Evolutionary conservation across 2,329 filamentous ascomycete species (phyloP).

Genomic region (Paraphoma chrysanthemicola): DNA sequence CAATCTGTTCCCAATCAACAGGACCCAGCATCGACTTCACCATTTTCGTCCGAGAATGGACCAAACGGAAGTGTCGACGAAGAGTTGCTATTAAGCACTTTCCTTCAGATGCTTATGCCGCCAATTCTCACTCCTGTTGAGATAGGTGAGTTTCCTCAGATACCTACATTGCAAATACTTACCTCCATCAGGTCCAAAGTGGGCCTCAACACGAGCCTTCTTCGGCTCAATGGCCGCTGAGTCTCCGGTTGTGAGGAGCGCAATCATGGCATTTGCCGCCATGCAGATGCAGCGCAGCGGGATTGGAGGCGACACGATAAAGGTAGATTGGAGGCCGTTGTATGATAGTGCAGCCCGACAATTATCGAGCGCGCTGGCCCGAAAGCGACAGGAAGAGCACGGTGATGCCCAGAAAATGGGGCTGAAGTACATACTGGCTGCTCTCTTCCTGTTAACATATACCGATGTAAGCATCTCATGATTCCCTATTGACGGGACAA

Average conservation of each 20-base stretch:
- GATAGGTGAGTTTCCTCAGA: conserved; percentile 30
- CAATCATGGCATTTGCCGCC: conserved; percentile 61
- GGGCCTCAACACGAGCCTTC: conserved; percentile 58
- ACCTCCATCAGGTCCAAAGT: conserved; percentile 47
- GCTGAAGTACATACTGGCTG: conserved; percentile 56
- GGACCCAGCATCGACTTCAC: conserved; percentile 34
- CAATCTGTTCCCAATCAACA: conserved; percentile 21
- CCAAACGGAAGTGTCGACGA: conserved; percentile 34
- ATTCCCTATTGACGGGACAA: not conserved
- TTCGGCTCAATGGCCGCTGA: conserved; percentile 57
- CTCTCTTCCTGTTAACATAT: conserved; percentile 63
- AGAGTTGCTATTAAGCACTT: conserved; percentile 56
- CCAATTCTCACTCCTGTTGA: conserved; percentile 63
- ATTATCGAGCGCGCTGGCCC: conserved; percentile 26
- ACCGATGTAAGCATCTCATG: conserved; percentile 50
- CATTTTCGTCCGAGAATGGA: conserved; percentile 37
- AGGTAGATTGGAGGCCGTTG: conserved; percentile 40
- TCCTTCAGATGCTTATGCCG: conserved; percentile 57
- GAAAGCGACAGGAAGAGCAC: conserved; percentile 17
- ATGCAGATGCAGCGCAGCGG: conserved; percentile 49
- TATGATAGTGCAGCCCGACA: conserved; percentile 40
- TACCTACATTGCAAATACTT: too few species aligned
- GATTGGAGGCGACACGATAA: conserved; percentile 39
- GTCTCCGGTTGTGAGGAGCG: conserved; percentile 56
- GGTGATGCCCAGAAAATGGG: conserved; percentile 16